Evolutionary conservation across 2,329 filamentous ascomycete species (phyloP), one percentile per base, ranked within the genome.

Genomic region (Arthrobotrys sinensis): DNA sequence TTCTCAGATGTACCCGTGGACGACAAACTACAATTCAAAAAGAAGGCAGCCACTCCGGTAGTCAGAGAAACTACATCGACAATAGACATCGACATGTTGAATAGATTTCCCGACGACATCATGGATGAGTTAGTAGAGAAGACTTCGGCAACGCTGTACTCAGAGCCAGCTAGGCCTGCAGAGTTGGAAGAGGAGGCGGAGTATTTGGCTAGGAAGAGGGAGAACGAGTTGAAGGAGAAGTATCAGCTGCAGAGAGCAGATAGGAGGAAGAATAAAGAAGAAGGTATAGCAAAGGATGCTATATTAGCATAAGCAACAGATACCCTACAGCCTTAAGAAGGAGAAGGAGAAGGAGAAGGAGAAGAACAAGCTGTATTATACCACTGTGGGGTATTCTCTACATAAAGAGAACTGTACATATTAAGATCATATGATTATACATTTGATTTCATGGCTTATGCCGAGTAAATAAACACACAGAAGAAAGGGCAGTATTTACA

Each of bases 131-230:
- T 78, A 3, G 28, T 67, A 28, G 34, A 72, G 19, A 78, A 78
- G 80, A 81, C 38, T 73, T 80, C 65, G 19, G 65, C 71, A 60
- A 75, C 7, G 21, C 34, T 52, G 50, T 82, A 48, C 36, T 80
- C 45, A 43, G 81, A 46, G 50, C 79, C 68, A 76, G 65, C 32
- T 40, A 78, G 55, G 80, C 71, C 45, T 11, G 21, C 19, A 34
- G 71, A 76, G 46, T 46, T 76, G 38, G 65, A 66, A 1, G 72
- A 71, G 14, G 71, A 80, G 28, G 67, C 63, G 1, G 70, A 55
- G 32, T 75, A 80, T 43, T n/a, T 78, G 28, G 68, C 64, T 8
- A 63, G 43, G 57, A 73, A 76, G 53, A 52, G 73, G 19, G 75
- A 76, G 28, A 68, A 36, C 3, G 63, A 80, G 63, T 36, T 79